These are phyloP conservation scores for Baorangia bicolor DNA, from an alignment of 768 basidiomycete genomes.

Conservation along the genomic window DNA sequence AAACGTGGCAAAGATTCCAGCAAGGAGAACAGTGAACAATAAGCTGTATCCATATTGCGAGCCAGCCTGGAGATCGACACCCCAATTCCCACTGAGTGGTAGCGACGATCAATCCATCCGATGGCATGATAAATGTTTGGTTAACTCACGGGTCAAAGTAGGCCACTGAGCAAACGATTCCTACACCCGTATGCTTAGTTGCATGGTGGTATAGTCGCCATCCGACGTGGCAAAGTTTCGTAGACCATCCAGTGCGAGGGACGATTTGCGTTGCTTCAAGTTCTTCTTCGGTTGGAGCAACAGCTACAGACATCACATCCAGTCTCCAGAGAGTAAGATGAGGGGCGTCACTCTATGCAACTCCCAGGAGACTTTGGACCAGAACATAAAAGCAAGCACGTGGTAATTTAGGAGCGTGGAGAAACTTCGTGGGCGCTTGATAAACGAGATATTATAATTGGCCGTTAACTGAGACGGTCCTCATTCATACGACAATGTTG, in stretches of 20 bases:
- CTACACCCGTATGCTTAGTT: slow-evolving; percentile 72
- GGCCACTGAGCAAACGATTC: slow-evolving; percentile 84
- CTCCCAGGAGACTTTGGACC: not conserved
- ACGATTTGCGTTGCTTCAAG: not conserved
- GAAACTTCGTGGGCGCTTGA: too few relatives aligned
- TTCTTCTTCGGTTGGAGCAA: not conserved
- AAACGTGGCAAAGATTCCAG: slow-evolving; percentile 80
- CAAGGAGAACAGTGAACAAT: slow-evolving; percentile 80
- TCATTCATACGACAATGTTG: not conserved
- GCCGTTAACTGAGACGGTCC: not conserved
- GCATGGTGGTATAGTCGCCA: slow-evolving; percentile 47
- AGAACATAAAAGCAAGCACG: slow-evolving; percentile 1
- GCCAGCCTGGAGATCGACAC: slow-evolving; percentile 86
- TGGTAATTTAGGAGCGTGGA: not conserved
- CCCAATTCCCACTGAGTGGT: slow-evolving; percentile 73
- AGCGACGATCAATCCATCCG: not conserved
- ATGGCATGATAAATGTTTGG: not conserved
- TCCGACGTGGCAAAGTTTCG: slow-evolving; percentile 22
- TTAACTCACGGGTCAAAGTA: slow-evolving; percentile 80
- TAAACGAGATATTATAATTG: too few relatives aligned
- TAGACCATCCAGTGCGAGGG: slow-evolving; percentile 17
- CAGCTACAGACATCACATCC: slow-evolving; percentile 15
- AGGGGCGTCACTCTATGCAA: not conserved
- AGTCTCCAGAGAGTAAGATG: not conserved
- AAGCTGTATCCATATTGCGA: slow-evolving; percentile 82